Evolutionary conservation across 768 basidiomycete genomes (phyloP).

Genomic region (Pisolithus tinctorius): DNA sequence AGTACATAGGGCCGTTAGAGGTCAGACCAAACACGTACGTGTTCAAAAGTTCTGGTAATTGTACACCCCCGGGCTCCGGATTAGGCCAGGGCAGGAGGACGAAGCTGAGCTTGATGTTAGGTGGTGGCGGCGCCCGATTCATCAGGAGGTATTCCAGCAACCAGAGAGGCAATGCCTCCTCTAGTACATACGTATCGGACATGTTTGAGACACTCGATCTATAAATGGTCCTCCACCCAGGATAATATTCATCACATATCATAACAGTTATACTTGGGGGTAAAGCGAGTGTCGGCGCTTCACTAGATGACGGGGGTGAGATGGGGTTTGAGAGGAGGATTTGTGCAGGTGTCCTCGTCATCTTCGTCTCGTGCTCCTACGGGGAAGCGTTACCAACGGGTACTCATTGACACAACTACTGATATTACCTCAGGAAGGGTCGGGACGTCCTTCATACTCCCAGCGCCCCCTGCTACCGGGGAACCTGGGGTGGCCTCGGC

Average conservation of each 20-base stretch:
- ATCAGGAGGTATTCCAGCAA: conserved; percentile 78
- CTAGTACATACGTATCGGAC: conserved; percentile 50
- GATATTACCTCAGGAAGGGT: conserved; percentile 20
- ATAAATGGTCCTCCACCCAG: conserved; percentile 73
- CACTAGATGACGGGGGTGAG: conserved; percentile 60
- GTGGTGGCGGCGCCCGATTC: conserved; percentile 47
- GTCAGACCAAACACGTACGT: conserved; percentile 47
- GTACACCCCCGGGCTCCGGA: conserved; percentile 49
- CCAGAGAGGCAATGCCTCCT: conserved; percentile 83
- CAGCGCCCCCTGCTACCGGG: conserved; percentile 12
- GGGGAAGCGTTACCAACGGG: conserved; percentile 1
- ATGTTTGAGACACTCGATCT: conserved; percentile 59
- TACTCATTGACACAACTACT: neutral
- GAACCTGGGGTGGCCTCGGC: conserved; percentile 21
- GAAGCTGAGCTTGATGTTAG: conserved; percentile 79
- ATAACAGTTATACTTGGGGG: conserved; percentile 57
- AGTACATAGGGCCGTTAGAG: neutral
- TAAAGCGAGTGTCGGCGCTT: conserved; percentile 62
- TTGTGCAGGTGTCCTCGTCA: conserved; percentile 47
- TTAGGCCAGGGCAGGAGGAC: conserved; percentile 72
- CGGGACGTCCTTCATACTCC: conserved; percentile 9
- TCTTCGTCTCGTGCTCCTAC: conserved; percentile 22
- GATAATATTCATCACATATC: conserved; percentile 75
- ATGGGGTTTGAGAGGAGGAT: conserved; percentile 47
- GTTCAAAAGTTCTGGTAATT: conserved; percentile 77